Conservation (phyloP, 2,329 filamentous ascomycete species). For the Diaporthe sp. region DNA sequence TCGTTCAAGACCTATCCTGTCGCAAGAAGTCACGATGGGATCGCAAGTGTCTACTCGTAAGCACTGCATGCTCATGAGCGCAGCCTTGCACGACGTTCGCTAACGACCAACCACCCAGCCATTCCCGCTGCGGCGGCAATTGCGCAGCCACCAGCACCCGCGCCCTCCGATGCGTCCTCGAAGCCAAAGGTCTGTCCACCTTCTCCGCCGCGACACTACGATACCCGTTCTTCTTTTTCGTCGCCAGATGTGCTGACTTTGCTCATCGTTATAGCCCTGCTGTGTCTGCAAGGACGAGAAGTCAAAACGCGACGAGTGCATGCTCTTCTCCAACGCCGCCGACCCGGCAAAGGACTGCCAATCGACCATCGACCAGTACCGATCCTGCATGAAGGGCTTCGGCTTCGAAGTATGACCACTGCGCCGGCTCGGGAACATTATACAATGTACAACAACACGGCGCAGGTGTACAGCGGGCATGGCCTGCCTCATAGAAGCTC, state of each 20-base stretch:
- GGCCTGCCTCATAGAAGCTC: not conserved
- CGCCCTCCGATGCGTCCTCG: conserved; percentile 22
- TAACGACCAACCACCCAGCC: conserved; percentile 22
- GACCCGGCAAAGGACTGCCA: conserved; percentile 89
- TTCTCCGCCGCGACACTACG: not conserved
- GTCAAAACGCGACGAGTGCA: conserved; percentile 93
- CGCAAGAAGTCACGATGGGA: conserved; percentile 28
- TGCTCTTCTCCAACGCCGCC: conserved; percentile 92
- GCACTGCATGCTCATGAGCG: not conserved
- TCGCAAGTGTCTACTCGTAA: conserved; percentile 37
- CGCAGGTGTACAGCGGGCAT: not conserved
- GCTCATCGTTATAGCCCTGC: conserved; percentile 78
- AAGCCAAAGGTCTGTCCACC: conserved; percentile 38
- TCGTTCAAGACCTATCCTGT: not conserved
- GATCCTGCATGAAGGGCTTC: conserved; percentile 91
- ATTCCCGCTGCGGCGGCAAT: conserved; percentile 30
- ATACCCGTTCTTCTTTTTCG: not conserved
- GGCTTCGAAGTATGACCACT: conserved; percentile 78
- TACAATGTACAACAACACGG: conserved; percentile 39
- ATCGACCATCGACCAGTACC: conserved; percentile 86
- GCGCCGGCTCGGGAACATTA: not conserved
- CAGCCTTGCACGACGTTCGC: not conserved
- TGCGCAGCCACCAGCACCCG: conserved; percentile 15
- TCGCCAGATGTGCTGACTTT: not conserved
- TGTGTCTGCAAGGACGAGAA: conserved; percentile 99